Conservation (phyloP, 2,329 filamentous ascomycete species). For the Trichoderma oligosporum region DNA sequence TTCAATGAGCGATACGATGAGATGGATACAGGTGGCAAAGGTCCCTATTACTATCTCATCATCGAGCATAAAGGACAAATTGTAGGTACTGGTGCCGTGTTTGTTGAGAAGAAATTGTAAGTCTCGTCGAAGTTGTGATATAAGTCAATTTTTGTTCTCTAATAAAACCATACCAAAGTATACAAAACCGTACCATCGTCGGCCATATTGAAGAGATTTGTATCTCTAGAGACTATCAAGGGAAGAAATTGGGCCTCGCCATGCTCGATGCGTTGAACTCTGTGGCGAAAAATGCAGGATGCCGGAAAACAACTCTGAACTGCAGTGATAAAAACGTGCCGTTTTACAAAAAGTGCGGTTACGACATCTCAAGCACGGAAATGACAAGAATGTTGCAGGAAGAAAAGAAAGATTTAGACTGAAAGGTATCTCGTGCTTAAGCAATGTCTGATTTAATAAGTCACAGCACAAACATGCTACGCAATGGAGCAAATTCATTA, state of each 20-base stretch:
- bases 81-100: constrained; percentile 70
- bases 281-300: constrained; percentile 68
- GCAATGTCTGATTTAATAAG: neutral
- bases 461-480: neutral
- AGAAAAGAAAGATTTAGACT: neutral
- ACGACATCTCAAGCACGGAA: constrained; percentile 21
- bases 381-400: constrained; percentile 22
- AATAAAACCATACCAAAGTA: constrained; percentile 36
- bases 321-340: constrained; percentile 74
- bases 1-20: constrained; percentile 69
- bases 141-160: neutral
- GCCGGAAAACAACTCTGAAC: constrained; percentile 78
- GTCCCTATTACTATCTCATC: constrained; percentile 67
- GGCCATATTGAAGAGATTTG: constrained; percentile 86
- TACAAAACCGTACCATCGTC: constrained; percentile 63
- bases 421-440: no score
- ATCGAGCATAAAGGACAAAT: constrained; percentile 61
- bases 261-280: constrained; percentile 75
- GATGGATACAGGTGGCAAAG: constrained; percentile 34
- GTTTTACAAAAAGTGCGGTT: constrained; percentile 57
- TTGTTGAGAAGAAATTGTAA: constrained; percentile 77
- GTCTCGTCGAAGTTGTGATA: constrained; percentile 25
- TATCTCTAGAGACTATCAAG: constrained; percentile 72
- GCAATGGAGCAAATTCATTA: neutral
- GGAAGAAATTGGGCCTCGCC: constrained; percentile 71